Base-by-base conservation (phyloP, 768 basidiomycete species). In the Auricularia sp. region DNA sequence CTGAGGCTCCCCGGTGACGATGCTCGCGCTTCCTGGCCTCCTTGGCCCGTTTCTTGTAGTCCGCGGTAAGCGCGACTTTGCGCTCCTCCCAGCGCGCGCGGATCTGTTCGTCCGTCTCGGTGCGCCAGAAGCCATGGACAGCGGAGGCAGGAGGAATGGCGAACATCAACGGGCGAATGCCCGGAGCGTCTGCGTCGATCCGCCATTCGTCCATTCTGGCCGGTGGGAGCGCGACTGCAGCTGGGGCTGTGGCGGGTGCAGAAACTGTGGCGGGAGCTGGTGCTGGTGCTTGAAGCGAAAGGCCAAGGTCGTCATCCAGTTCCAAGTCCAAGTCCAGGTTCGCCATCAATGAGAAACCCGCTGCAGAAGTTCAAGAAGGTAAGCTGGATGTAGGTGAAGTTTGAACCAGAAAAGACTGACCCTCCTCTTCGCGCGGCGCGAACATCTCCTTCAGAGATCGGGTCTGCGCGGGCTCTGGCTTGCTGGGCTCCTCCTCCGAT, bases 41-140 rank as follows among this genome's bases (percentile, higher is more conserved):
- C 65, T 86, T 82, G 74, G 84, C 85, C 58, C 88, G 74, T 70
- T 83, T 83, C 76, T 90, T 91, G 90, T 91, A 92, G 61, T 84
- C 87, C 66, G 74, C 78, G 62, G 91, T 93, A 72, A 93, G 73
- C 62, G 84, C 83, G 0, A 78, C 80, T 69, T 86, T 87, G 58
- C 78, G 75, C n/a, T 77, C 81, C 69, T 92, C 90, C 90, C 91
- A 92, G 62, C 78, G 56, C 29, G 56, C 56, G 23, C 56, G 56
- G 5, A 59, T 59, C 34, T 59, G 56, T 18, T 59, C 56, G 56
- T 59, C 56, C 56, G 56, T 59, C 23, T 59, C 56, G 29, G 56
- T 59, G 29, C 56, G 23, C 23, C 21, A 59, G 34, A 59, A 59
- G 8, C 23, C 56, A 29, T 59, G 56, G 2, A 29, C 56, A 18